Evolutionary conservation across 768 basidiomycete species (phyloP), one percentile per base, ranked within the genome.

Genomic region (Leccinum rimulosum): DNA sequence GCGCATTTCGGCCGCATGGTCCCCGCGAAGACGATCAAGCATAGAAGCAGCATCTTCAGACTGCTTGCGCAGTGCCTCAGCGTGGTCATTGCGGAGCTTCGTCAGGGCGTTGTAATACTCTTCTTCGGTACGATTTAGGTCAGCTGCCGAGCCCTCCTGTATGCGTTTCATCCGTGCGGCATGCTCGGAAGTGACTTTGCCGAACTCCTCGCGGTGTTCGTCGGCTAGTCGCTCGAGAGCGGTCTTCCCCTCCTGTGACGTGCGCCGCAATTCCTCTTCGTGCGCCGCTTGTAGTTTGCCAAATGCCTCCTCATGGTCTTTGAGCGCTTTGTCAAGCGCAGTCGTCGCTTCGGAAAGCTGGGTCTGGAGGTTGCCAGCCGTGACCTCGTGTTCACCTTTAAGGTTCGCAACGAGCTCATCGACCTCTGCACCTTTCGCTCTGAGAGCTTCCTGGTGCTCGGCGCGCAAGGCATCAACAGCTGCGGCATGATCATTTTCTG

Each of bases 61-160:
- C 57, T 87, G 82, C 64, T 79, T 83, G 61, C 83, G 82, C 58
- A 93, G 75, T 27, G 83, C 79, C 61, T 85, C 82, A 3, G 82
- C 79, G 64, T 94, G 91, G 67, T 91, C 87, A 14, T 70, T 77
- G 47, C 91, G 88, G 51, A 93, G 81, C 64, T 89, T 89, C 14
- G 85, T 89, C 45, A 94, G 76, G 22, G 85, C 85, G 58, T 91
- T 86, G 70, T 92, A 91, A 66, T 91, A 92, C 68, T 92, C 87
- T 65, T 88, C 90, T 66, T 90, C 88, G 6, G 88, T 91, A 54
- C 79, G 82, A 60, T 84, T 84, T 14, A 91, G 79, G 43, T 79
- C 75, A 12, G 80, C 75, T 6, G 84, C 79, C 28, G 82, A 73
- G 60, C 83, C 79, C 11, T 84, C 84, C 47, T 87, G 86, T 70